These are phyloP conservation scores for Agaricus sinodeliciosus DNA, from an alignment of 768 basidiomycete genomes.

Conservation along the genomic window DNA sequence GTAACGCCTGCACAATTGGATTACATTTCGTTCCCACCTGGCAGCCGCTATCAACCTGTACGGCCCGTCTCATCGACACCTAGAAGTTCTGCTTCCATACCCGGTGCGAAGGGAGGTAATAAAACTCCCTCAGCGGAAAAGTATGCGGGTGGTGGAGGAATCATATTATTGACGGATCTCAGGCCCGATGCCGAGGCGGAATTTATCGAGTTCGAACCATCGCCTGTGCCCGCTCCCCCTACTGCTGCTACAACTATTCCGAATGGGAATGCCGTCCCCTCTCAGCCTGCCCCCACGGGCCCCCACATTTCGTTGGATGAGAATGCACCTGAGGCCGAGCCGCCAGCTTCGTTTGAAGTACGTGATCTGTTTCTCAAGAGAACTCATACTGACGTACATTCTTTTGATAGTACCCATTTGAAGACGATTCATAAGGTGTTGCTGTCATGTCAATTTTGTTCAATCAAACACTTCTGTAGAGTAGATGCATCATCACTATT, in stretches of 20 bases:
- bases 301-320: slow-evolving; percentile 68
- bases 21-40: slow-evolving; percentile 76
- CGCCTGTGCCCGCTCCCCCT: slow-evolving; percentile 14
- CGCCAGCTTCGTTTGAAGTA: slow-evolving; percentile 83
- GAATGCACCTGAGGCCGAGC: slow-evolving; percentile 61
- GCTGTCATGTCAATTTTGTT: not conserved
- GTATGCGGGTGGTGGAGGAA: slow-evolving; percentile 79
- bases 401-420: slow-evolving; percentile 63
- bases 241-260: slow-evolving; percentile 17
- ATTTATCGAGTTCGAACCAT: slow-evolving; percentile 56
- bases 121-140: slow-evolving; percentile 41
- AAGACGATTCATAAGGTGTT: slow-evolving; percentile 44
- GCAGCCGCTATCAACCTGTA: slow-evolving; percentile 84
- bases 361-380: slow-evolving; percentile 20
- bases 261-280: slow-evolving; percentile 24
- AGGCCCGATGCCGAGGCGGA: slow-evolving; percentile 66
- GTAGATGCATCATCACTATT: slow-evolving; percentile 4
- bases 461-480: slow-evolving; percentile 5
- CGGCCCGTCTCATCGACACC: slow-evolving; percentile 58
- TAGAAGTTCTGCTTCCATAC: slow-evolving; percentile 24
- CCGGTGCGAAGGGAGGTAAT: slow-evolving; percentile 22
- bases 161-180: slow-evolving; percentile 75
- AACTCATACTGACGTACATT: slow-evolving; percentile 9
- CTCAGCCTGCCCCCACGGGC: slow-evolving; percentile 26
- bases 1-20: slow-evolving; percentile 85